Conservation (phyloP, 257 asterid genomes). For the Solanum microdontum region DNA sequence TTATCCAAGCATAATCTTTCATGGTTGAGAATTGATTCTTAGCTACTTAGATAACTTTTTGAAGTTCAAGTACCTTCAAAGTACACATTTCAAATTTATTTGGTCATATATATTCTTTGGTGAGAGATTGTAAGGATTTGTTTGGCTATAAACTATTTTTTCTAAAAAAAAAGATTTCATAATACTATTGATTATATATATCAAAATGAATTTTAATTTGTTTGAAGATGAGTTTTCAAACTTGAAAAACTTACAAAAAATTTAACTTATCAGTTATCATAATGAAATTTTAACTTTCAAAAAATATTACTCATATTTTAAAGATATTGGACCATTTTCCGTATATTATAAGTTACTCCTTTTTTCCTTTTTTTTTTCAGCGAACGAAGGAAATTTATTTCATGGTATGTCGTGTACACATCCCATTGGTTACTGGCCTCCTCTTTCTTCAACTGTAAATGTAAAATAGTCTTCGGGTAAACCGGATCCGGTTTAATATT, state of each 20-base stretch:
- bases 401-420: background rate
- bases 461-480: background rate
- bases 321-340: background rate
- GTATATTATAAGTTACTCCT: background rate
- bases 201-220: too few relatives aligned
- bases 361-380: background rate
- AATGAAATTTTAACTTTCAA: background rate
- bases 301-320: background rate
- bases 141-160: background rate
- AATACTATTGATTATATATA: too few relatives aligned
- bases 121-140: too few relatives aligned
- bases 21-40: too few relatives aligned
- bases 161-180: fast-evolving
- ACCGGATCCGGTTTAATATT: background rate
- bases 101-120: too few relatives aligned
- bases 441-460: background rate
- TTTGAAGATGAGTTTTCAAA: background rate
- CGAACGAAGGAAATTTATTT: background rate
- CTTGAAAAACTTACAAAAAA: too few relatives aligned
- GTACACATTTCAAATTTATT: too few relatives aligned
- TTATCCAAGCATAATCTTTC: too few relatives aligned
- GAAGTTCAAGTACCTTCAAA: too few relatives aligned
- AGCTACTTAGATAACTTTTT: too few relatives aligned
- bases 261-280: background rate
- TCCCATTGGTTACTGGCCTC: background rate